Evolutionary conservation across 2,329 filamentous ascomycete genomes (phyloP), one percentile per base, ranked within the genome.

Genomic region (Epichloe festucae): DNA sequence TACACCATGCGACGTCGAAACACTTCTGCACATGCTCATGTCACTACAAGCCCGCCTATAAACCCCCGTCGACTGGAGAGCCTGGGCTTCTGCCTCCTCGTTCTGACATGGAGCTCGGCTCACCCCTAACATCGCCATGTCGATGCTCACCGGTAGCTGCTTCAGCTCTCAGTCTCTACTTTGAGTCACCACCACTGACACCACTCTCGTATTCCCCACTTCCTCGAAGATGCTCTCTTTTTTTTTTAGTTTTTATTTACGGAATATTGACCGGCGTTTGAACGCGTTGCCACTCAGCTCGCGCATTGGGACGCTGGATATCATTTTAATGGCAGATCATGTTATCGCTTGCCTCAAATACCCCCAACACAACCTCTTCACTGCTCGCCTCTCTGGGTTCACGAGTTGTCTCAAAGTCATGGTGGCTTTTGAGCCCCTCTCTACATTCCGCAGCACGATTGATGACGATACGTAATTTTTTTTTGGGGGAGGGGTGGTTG

Each of bases 151-250:
- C 11, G 35, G 41, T n/a, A 11, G 31, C 19, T 14, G 11, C 14
- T 51, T 44, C 40, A 52, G 45, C 34, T 52, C 43, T 58, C 58
- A 60, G 59, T 61, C 59, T 58, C 61, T 60, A 58, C 60, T 58
- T 56, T 48, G 55, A 55, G 27, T 53, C 57, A 56, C 53, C 57
- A 56, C 53, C 57, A 54, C 59, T 59, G 57, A 56, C 51, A 55
- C 51, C 11, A 54, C 56, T 56, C 53, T 45, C 51, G 41, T 53
- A 38, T 40, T 48, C 21, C 27, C 50, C 38, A 27, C 47, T 53
- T 50, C 43, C 8, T 42, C 39, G 19, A 50, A 27, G 42, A 46
- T 52, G 56, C 54, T 52, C 54, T 53, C 17, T 19, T 19, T 3
- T 19, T 23, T 59, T 57, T 42, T 36, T 27, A 12, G 31, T 42